Conservation (phyloP, 164 flowering plant genomes). For the Vitis labrusca region DNA sequence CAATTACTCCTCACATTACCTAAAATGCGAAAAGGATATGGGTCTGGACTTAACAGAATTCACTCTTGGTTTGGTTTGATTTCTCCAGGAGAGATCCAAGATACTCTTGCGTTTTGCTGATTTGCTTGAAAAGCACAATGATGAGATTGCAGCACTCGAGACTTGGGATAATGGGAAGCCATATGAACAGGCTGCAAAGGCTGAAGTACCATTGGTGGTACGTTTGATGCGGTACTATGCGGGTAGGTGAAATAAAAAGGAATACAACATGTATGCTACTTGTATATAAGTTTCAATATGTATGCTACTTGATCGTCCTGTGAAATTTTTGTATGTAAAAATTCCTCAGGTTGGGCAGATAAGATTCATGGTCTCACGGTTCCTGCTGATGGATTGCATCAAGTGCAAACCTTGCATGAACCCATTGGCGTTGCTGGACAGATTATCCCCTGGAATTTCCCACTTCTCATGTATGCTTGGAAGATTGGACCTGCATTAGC, state of each 20-base stretch:
- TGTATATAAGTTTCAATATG: too few relatives aligned
- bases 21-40: not conserved
- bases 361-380: constrained; percentile 54
- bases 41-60: too few relatives aligned
- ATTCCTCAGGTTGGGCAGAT: constrained; percentile 53
- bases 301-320: not conserved
- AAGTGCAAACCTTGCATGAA: constrained; percentile 49
- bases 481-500: constrained; percentile 56
- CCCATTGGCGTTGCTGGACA: constrained; percentile 55
- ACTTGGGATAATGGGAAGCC: constrained; percentile 76
- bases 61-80: not conserved
- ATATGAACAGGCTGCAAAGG: constrained; percentile 50
- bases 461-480: constrained; percentile 53
- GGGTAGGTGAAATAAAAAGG: constrained; percentile 31
- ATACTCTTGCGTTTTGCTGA: constrained; percentile 55
- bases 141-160: constrained; percentile 66
- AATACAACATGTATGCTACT: too few relatives aligned
- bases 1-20: too few relatives aligned
- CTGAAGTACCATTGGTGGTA: constrained; percentile 53
- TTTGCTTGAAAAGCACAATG: constrained; percentile 57
- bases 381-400: constrained; percentile 47
- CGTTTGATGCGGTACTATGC: constrained; percentile 62
- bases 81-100: constrained; percentile 49
- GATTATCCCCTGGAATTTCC: constrained; percentile 57
- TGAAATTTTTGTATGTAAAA: not conserved